Conservation (phyloP, 2,329 filamentous ascomycete genomes). For the Bimuria novae-zelandiae region DNA sequence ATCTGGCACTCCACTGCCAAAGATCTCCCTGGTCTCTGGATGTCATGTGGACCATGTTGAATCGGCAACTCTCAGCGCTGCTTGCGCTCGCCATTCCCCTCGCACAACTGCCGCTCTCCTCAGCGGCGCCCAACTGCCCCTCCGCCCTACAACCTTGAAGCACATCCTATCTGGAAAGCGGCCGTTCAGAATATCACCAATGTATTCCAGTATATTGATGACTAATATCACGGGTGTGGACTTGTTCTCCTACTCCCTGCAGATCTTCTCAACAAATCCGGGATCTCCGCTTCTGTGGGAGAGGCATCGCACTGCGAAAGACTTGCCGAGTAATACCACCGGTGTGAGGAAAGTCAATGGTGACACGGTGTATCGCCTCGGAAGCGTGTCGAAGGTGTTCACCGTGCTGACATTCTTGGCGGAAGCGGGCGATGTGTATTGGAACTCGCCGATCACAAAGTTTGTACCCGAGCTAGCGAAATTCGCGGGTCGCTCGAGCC, state of each 20-base stretch:
- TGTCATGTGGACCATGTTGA: conserved; percentile 9
- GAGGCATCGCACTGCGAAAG: conserved; percentile 23
- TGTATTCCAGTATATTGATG: conserved; percentile 26
- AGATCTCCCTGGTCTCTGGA: conserved; percentile 10
- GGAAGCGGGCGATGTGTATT: conserved; percentile 47
- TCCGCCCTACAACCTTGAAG: conserved; percentile 21
- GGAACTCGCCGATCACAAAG: conserved; percentile 37
- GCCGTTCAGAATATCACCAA: conserved; percentile 26
- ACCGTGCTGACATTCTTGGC: conserved; percentile 51
- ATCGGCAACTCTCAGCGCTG: conserved; percentile 6
- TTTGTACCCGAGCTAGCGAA: conserved; percentile 20
- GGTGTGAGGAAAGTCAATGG: conserved; percentile 29
- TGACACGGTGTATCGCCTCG: conserved; percentile 52
- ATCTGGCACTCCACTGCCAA: conserved; percentile 5
- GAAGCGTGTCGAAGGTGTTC: conserved; percentile 54
- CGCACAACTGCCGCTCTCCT: conserved; percentile 12
- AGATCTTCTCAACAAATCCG: conserved; percentile 30
- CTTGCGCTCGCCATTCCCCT: conserved; percentile 9
- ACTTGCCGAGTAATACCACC: conserved; percentile 20
- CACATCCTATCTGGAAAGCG: conserved; percentile 26
- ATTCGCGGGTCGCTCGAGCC: conserved; percentile 1
- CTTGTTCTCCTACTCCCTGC: conserved; percentile 28
- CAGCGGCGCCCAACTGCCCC: conserved; percentile 30
- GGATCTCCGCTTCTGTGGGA: conserved; percentile 24
- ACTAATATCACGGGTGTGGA: conserved; percentile 22